Percentiles rank a stretch among this genome's conserved stretches.
These are phyloP conservation scores for Ananas comosus DNA, from an alignment of 176 grass and related monocot genomes.

Conservation along the genomic window DNA sequence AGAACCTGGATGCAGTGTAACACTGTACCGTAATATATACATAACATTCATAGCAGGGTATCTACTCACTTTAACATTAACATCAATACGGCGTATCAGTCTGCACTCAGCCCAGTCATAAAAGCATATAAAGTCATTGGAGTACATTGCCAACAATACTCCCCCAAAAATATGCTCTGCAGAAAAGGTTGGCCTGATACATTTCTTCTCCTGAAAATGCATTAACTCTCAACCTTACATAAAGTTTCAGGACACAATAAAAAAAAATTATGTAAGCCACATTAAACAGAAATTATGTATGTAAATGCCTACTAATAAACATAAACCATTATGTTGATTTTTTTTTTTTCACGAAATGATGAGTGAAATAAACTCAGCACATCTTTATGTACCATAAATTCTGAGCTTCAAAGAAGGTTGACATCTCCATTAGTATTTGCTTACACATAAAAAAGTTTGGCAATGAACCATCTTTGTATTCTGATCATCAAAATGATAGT, in stretches of 20 bases:
- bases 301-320: too few species aligned
- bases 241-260: not conserved
- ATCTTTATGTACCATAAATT: too few species aligned
- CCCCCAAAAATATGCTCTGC: constrained; percentile 88
- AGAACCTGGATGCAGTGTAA: not conserved
- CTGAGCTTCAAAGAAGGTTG: too few species aligned
- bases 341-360: too few species aligned
- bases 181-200: constrained; percentile 74
- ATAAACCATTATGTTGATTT: too few species aligned
- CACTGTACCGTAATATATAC: not conserved
- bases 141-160: constrained; percentile 81
- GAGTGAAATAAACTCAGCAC: too few species aligned
- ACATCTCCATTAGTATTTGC: too few species aligned
- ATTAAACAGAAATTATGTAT: too few species aligned
- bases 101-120: constrained; percentile 98
- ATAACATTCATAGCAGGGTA: not conserved
- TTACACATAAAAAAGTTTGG: too few species aligned
- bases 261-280: not conserved
- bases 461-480: too few species aligned
- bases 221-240: constrained; percentile 7
- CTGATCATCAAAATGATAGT: too few species aligned
- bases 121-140: constrained; percentile 97
- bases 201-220: constrained; percentile 87
- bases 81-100: constrained; percentile 88
- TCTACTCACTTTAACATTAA: constrained; percentile 74